These are phyloP conservation scores for Neofusicoccum sp. DNA, from an alignment of 2,329 filamentous ascomycete genomes.

Conservation along the genomic window DNA sequence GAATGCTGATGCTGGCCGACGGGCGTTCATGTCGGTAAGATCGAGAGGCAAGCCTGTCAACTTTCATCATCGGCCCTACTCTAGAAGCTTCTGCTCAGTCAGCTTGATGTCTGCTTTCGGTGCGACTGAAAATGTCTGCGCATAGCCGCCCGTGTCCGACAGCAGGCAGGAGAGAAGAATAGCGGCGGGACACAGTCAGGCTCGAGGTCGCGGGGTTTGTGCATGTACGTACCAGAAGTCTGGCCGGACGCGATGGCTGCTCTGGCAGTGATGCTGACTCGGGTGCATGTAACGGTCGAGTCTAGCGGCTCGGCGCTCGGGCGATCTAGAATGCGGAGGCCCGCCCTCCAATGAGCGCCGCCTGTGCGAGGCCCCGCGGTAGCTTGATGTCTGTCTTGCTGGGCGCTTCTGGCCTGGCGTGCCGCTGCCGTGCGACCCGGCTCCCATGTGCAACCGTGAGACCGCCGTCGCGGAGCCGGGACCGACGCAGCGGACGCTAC, in stretches of 20 bases:
- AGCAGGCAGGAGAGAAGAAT: neutral
- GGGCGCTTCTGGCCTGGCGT: neutral
- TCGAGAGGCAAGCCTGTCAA: neutral
- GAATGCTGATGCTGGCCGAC: too few relatives aligned
- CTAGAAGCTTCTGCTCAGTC: neutral
- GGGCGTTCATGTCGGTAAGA: too few relatives aligned
- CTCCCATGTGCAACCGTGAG: neutral
- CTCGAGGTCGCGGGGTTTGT: neutral
- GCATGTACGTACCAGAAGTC: neutral
- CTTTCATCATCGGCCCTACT: neutral
- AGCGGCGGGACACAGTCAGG: neutral
- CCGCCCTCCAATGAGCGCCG: neutral
- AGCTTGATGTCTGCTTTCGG: neutral
- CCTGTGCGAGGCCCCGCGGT: neutral
- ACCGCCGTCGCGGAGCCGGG: neutral
- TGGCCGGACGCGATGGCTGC: neutral
- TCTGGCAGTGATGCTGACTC: neutral
- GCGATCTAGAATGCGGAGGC: neutral
- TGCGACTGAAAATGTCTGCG: neutral
- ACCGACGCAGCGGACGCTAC: neutral
- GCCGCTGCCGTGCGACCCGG: neutral
- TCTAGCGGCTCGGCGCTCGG: neutral
- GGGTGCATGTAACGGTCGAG: neutral
- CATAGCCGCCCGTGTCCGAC: neutral
- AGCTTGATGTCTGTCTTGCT: constrained; percentile 3